These are phyloP conservation scores for Xanthoconium separans DNA, from an alignment of 1,284 basidiomycete species.

Conservation along the genomic window DNA sequence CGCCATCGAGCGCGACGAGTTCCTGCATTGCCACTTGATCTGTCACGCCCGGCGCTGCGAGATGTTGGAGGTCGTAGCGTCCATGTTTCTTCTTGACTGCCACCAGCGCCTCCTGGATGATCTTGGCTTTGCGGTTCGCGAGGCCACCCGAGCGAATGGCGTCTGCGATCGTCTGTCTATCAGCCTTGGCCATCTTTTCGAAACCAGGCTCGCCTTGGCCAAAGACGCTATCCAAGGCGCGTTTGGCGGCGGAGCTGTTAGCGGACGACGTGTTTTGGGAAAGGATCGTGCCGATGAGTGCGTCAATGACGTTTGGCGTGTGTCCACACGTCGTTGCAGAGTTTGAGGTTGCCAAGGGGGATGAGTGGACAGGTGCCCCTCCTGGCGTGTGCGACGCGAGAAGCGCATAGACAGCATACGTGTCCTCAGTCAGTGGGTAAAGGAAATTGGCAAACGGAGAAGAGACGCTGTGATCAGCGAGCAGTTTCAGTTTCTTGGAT, in stretches of 20 bases:
- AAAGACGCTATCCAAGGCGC: conserved; percentile 55
- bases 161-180: conserved; percentile 51
- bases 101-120: conserved; percentile 59
- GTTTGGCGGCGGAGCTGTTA: conserved; percentile 68
- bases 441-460: conserved; percentile 57
- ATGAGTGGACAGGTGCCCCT: conserved; percentile 22
- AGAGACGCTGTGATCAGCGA: conserved; percentile 40
- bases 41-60: conserved; percentile 37
- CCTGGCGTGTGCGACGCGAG: conserved; percentile 36
- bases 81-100: conserved; percentile 56
- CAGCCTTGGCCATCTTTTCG: conserved; percentile 54
- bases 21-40: conserved; percentile 70
- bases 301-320: conserved; percentile 66
- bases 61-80: conserved; percentile 54
- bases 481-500: conserved; percentile 53
- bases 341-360: conserved; percentile 32
- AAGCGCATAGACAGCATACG: conserved; percentile 45
- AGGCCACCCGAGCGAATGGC: conserved; percentile 70
- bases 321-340: conserved; percentile 54
- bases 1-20: conserved; percentile 65
- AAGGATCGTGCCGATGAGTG: conserved; percentile 70
- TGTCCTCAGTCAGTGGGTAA: conserved; percentile 52
- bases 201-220: conserved; percentile 56
- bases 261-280: conserved; percentile 70
- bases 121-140: conserved; percentile 70